These are phyloP conservation scores for Yarrowia deformans DNA, from an alignment of 805 yeast species.

Conservation along the genomic window DNA sequence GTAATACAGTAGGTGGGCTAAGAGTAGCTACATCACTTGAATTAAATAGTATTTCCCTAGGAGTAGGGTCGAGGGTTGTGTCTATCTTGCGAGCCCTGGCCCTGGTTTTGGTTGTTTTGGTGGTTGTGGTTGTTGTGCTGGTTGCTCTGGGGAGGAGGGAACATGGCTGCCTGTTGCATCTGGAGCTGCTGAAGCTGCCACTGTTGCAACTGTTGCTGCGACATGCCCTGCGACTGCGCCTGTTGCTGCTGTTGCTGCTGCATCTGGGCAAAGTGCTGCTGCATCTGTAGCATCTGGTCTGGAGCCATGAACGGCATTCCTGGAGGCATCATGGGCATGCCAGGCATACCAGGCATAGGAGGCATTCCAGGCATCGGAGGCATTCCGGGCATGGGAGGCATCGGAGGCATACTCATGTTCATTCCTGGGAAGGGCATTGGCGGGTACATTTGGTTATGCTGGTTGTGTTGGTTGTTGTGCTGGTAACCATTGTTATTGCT, in stretches of 20 bases:
- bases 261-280: slow-evolving; percentile 41
- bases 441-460: background rate
- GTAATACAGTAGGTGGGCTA: too few species aligned
- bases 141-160: background rate
- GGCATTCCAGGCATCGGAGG: slow-evolving; percentile 31
- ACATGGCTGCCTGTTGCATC: slow-evolving; percentile 8
- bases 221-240: slow-evolving; percentile 10
- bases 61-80: slow-evolving; percentile 22
- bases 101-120: slow-evolving; percentile 40
- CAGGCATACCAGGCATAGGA: slow-evolving; percentile 39
- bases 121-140: slow-evolving; percentile 41
- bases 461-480: background rate
- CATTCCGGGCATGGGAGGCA: slow-evolving; percentile 13
- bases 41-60: background rate
- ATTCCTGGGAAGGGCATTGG: slow-evolving; percentile 12
- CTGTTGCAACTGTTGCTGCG: slow-evolving; percentile 42
- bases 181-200: slow-evolving; percentile 40
- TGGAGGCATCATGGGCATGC: slow-evolving; percentile 40
- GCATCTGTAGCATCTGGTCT: slow-evolving; percentile 43
- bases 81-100: slow-evolving; percentile 7
- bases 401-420: slow-evolving; percentile 4
- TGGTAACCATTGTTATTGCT: background rate
- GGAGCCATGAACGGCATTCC: slow-evolving; percentile 39
- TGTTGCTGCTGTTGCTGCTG: slow-evolving; percentile 41
- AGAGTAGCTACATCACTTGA: too few species aligned